A percentile compares a stretch with the other conserved stretches of the same genome.
phyloP scores from a whole-genome alignment of 305 asterid genomes.

The Stenogyne calaminthoides region DNA sequence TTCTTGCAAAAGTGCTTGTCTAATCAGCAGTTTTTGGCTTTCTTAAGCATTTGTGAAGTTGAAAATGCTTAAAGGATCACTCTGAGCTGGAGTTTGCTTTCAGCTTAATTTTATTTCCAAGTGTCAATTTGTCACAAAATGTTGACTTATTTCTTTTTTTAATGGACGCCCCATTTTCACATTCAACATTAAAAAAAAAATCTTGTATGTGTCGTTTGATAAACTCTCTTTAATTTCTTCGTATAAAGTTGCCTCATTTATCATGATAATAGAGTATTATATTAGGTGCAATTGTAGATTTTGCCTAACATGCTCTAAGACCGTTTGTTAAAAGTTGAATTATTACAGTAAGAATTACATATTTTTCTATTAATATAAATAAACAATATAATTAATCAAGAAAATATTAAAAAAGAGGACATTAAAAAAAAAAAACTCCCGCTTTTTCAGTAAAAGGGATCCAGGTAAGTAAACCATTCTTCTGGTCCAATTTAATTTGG shows the following conservation, averaged over 20 bases:
- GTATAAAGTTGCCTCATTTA: not conserved
- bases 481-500: slow-evolving; percentile 16
- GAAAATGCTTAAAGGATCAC: not conserved
- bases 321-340: not conserved
- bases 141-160: not conserved
- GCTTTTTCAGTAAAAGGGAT: slow-evolving; percentile 14
- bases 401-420: not conserved
- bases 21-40: slow-evolving; percentile 14
- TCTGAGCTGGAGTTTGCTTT: not conserved
- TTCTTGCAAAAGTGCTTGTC: slow-evolving; percentile 27
- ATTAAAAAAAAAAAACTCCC: not conserved
- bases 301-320: too few species aligned
- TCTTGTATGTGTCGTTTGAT: not conserved
- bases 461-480: slow-evolving; percentile 31
- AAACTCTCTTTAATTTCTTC: not conserved
- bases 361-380: not conserved
- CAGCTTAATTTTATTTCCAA: not conserved
- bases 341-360: not conserved
- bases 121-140: not conserved
- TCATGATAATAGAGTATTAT: not conserved
- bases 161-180: not conserved
- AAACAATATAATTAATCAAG: not conserved
- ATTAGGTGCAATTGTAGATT: too few species aligned
- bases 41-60: not conserved
- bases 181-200: not conserved